Evolutionary conservation across 1,139 yeast genomes (phyloP).

Genomic region (Hyphopichia fennica): DNA sequence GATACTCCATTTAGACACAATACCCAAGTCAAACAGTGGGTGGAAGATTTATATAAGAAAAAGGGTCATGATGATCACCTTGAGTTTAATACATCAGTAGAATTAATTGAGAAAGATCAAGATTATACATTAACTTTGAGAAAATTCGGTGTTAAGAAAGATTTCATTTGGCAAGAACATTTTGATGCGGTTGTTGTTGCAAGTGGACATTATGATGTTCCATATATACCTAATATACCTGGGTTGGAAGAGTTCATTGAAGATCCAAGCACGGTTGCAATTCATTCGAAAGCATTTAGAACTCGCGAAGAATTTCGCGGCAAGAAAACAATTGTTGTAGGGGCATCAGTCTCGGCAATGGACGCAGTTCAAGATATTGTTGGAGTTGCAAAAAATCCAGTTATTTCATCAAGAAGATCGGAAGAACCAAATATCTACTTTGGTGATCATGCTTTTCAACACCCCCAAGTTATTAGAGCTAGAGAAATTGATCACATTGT

Average conservation of each 20-base stretch:
- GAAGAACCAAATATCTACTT: slow-evolving; percentile 43
- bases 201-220: slow-evolving; percentile 36
- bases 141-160: slow-evolving; percentile 22
- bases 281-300: slow-evolving; percentile 45
- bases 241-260: slow-evolving; percentile 37
- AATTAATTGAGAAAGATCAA: slow-evolving; percentile 25
- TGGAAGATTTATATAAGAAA: slow-evolving; percentile 34
- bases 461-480: slow-evolving; percentile 24
- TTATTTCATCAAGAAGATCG: slow-evolving; percentile 39
- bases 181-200: slow-evolving; percentile 31
- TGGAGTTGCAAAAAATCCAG: slow-evolving; percentile 27
- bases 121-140: slow-evolving; percentile 44
- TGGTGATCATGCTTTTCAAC: slow-evolving; percentile 38
- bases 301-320: slow-evolving; percentile 23
- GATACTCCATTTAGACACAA: slow-evolving; percentile 52
- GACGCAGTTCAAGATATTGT: slow-evolving; percentile 44
- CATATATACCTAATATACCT: slow-evolving; percentile 32
- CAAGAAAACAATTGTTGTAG: slow-evolving; percentile 39
- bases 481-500: slow-evolving; percentile 33
- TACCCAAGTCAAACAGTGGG: slow-evolving; percentile 46
- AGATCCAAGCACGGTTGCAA: slow-evolving; percentile 22
- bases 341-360: slow-evolving; percentile 44
- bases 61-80: slow-evolving; percentile 26
- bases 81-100: slow-evolving; percentile 34
- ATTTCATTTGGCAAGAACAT: slow-evolving; percentile 20